Conservation (phyloP, 768 basidiomycete genomes). For the Clitopilus hobsonii region DNA sequence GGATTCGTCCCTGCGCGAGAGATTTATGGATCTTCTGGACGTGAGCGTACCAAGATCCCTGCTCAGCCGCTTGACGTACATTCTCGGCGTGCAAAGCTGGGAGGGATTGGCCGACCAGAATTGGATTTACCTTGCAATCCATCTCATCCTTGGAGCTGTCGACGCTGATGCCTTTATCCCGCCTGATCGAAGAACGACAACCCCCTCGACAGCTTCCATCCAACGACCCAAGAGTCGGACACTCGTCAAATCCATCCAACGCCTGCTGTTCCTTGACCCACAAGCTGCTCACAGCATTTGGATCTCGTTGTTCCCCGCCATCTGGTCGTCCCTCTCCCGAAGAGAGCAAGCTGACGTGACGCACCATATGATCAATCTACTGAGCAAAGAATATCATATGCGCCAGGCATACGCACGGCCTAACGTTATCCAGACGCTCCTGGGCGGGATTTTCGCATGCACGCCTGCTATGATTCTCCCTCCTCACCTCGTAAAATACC, state of each 20-base stretch:
- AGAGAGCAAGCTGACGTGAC: constrained; percentile 87
- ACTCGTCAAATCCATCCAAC: constrained; percentile 75
- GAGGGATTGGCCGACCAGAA: constrained; percentile 87
- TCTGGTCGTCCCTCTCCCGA: constrained; percentile 82
- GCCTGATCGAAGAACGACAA: constrained; percentile 36
- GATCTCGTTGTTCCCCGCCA: constrained; percentile 81
- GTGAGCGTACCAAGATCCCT: constrained; percentile 82
- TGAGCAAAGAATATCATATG: constrained; percentile 92
- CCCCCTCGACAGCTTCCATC: constrained; percentile 25
- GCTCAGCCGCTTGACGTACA: constrained; percentile 78
- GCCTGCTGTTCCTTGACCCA: constrained; percentile 77
- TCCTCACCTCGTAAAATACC: constrained; percentile 92
- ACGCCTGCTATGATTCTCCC: constrained; percentile 85
- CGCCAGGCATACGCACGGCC: constrained; percentile 86
- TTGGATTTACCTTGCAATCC: constrained; percentile 90
- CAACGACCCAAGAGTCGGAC: constrained; percentile 41
- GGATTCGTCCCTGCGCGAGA: constrained; percentile 72
- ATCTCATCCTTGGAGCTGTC: constrained; percentile 72
- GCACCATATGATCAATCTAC: constrained; percentile 81
- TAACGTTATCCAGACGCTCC: constrained; percentile 88
- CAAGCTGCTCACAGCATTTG: constrained; percentile 77
- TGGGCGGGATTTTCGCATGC: constrained; percentile 82
- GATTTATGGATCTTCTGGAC: constrained; percentile 89
- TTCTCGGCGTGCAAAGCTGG: constrained; percentile 93
- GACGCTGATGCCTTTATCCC: constrained; percentile 36